Evolutionary conservation across 768 basidiomycete species (phyloP), one percentile per base, ranked within the genome.

Genomic region (Termitomyces eurrhizus): DNA sequence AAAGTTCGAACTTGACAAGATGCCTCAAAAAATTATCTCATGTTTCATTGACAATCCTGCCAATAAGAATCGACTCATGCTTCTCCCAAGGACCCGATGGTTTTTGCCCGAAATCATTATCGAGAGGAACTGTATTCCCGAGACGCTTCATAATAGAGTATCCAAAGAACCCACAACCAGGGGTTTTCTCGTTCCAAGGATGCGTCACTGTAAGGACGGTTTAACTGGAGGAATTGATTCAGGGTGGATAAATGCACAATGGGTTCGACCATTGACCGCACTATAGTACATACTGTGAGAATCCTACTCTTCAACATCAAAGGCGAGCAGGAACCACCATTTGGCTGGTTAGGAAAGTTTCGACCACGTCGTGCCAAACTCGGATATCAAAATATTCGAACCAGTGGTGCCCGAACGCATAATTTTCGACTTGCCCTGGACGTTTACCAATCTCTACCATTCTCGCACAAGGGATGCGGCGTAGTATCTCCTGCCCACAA

Each of bases 91-190:
- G 18, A 76, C 77, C 2, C 72, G 69, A 54, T 86, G 82, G 77
- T 80, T 74, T 56, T 77, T 75, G 75, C 85, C 85, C 32, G 69
- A 71, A 61, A 74, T 86, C 50, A 68, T 81, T 7, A 67, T 71
- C 45, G 64, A 67, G 50, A 64, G 59, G 8, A 58, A 65, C 11
- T 57, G 45, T 24, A 35, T 18, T 14, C 2, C 46, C 26, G 54
- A 46, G 4, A 60, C 63, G 7, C 49, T 70, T 37, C 68, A 70
- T 33, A 64, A 65, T 33, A 50, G 63, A 42, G 58, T 72, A 35
- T 48, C 21, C 5, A 58, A 67, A 29, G 50, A 58, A 3, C 44
- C 37, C 29, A 52, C 41, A 8, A 55, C 32, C 44, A 26, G 33
- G 8, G 16, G 58, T 9, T 53, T 60, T 21, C 9, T 46, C 42